phyloP scores from a whole-genome alignment of 345 rosid genomes.

The Salix koriyanagi region DNA sequence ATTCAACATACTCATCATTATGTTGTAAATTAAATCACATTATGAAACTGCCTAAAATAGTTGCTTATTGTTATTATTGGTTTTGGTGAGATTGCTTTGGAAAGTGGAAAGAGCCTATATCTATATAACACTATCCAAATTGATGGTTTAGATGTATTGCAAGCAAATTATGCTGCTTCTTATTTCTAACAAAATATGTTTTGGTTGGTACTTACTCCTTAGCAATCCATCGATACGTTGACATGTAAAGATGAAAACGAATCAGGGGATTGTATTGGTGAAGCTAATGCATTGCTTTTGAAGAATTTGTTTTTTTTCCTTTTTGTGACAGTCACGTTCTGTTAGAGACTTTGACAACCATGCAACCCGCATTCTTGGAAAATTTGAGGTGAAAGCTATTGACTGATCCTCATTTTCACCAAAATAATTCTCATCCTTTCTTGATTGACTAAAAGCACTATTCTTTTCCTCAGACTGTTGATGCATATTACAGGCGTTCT shows the following conservation, averaged over 20 bases:
- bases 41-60: background rate
- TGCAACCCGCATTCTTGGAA: slow-evolving; percentile 33
- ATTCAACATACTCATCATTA: background rate
- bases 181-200: background rate
- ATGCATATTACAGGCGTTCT: slow-evolving; percentile 33
- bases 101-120: background rate
- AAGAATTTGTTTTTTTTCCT: background rate
- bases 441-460: slow-evolving; percentile 3
- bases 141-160: too few species aligned
- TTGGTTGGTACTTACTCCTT: background rate
- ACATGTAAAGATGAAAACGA: background rate
- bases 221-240: background rate
- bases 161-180: too few species aligned
- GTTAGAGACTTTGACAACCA: slow-evolving; percentile 29
- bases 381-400: slow-evolving; percentile 30
- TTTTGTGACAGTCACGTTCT: slow-evolving; percentile 25
- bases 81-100: background rate
- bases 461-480: slow-evolving; percentile 31
- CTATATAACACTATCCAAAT: too few species aligned
- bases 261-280: background rate
- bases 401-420: background rate
- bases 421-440: background rate
- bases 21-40: background rate
- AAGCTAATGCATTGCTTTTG: background rate
- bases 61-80: too few species aligned